Base-by-base conservation (phyloP, 1,139 yeast genomes). In the Blastobotrys capitulatus region DNA sequence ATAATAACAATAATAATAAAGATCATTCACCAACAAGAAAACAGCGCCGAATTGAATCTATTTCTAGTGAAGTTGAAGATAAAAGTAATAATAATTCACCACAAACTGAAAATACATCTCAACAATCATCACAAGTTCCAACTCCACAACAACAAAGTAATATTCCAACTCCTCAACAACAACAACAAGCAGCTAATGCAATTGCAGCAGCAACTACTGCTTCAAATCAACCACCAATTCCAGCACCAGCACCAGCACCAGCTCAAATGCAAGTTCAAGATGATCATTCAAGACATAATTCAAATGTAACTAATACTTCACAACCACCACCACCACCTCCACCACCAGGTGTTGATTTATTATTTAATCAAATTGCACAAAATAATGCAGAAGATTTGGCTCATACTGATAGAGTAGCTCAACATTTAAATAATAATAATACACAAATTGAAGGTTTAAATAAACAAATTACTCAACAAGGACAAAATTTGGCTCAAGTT, bases 21-120 rank as follows among this genome's bases (percentile, higher is more conserved):
- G 42, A 19, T 9, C 5, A 31, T 16, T 44, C 47, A 16, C 47
- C 47, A 26, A 19, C 13, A 1, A 18, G 43, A 12, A 44, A 44
- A 22, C 48, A 44, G 18, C 38, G 43, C 1, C 38, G 43, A 25
- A 44, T 44, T 13, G 39, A 44, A 27, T 38, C 38, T 1, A 31
- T 44, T 12, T 27, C 43, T 18, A 22, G 40, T 20, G 35, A 18
- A 26, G 6, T 29, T 4, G 40, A 37, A 6, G 40, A 37, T 37
- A 37, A 34, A 18, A 29, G 32, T 9, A 29, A 10, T 29, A 29
- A 29, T 29, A 29, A 13, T 13, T 29, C 32, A 13, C 32, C 38
- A 16, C 37, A 34, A 16, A 34, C 19, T 16, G n/a, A 34, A n/a
- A n/a, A n/a, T n/a, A n/a, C n/a, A n/a, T n/a, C n/a, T n/a, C 34